These are phyloP conservation scores for Alternaria sp. DNA, from an alignment of 2,329 filamentous ascomycete genomes.

Conservation along the genomic window DNA sequence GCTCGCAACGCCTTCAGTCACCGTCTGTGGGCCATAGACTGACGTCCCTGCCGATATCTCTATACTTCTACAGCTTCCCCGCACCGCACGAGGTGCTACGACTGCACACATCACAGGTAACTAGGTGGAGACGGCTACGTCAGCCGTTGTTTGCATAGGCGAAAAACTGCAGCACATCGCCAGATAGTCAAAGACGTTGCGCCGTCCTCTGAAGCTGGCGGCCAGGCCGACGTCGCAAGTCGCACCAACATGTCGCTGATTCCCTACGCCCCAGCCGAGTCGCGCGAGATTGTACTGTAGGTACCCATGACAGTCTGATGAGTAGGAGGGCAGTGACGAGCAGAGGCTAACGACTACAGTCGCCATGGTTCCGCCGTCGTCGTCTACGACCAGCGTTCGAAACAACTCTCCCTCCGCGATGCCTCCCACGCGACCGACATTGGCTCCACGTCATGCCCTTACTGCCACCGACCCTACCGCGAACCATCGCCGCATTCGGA, in stretches of 20 bases:
- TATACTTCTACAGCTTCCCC: conserved; percentile 29
- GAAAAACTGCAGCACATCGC: not conserved
- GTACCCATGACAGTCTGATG: conserved; percentile 46
- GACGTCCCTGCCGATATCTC: conserved; percentile 16
- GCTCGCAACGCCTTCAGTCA: conserved; percentile 19
- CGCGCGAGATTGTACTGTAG: conserved; percentile 82
- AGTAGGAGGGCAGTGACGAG: not conserved
- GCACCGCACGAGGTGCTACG: conserved; percentile 24
- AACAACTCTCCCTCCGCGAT: conserved; percentile 82
- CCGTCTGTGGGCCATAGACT: conserved; percentile 27
- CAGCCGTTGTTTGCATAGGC: conserved; percentile 1
- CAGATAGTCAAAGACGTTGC: conserved; percentile 10
- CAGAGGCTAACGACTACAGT: conserved; percentile 58
- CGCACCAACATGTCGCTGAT: conserved; percentile 71
- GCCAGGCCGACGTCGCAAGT: conserved; percentile 36
- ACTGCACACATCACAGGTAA: conserved; percentile 8
- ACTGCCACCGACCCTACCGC: conserved; percentile 78
- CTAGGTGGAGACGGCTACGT: conserved; percentile 13
- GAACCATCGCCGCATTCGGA: conserved; percentile 52
- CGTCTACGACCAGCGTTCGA: conserved; percentile 85
- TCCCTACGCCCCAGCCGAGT: conserved; percentile 76
- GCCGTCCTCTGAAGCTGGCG: conserved; percentile 13
- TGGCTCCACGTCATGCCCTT: conserved; percentile 79
- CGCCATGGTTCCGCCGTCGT: conserved; percentile 94
- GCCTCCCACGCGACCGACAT: conserved; percentile 62